Percentiles rank a stretch among this genome's conserved stretches.
Conservation (phyloP, 768 basidiomycete species). For the Termitomyces sp. region DNA sequence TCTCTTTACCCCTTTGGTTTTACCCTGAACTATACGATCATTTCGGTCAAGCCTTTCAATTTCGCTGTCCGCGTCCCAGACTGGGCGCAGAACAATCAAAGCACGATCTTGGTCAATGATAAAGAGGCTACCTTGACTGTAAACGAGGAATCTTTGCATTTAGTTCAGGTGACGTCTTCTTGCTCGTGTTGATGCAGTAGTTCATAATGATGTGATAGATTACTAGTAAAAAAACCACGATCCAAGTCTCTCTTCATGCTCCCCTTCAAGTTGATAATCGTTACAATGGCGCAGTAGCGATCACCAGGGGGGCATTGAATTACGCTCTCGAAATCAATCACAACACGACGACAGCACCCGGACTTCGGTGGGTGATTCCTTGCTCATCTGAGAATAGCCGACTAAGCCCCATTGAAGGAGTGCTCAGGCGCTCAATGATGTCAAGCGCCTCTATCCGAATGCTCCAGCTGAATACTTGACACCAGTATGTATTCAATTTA, state of each 20-base stretch:
- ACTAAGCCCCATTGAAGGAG: slow-evolving; percentile 21
- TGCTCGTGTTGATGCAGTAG: neutral
- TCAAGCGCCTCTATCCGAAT: slow-evolving; percentile 30
- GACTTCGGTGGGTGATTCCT: slow-evolving; percentile 22
- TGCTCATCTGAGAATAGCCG: neutral
- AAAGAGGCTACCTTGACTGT: slow-evolving; percentile 19
- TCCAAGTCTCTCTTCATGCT: slow-evolving; percentile 28
- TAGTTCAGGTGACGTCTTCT: slow-evolving; percentile 20
- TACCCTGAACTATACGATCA: slow-evolving; percentile 32
- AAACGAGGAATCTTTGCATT: slow-evolving; percentile 29
- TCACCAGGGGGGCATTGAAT: slow-evolving; percentile 29
- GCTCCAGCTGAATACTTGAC: slow-evolving; percentile 33
- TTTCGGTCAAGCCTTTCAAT: slow-evolving; percentile 26
- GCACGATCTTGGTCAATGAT: slow-evolving; percentile 31
- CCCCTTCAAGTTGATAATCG: slow-evolving; percentile 32
- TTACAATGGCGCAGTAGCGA: slow-evolving; percentile 25
- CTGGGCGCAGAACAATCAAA: slow-evolving; percentile 33
- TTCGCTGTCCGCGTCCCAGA: slow-evolving; percentile 36
- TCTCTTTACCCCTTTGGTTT: slow-evolving; percentile 38
- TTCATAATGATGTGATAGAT: slow-evolving; percentile 9
- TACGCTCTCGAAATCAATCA: slow-evolving; percentile 34
- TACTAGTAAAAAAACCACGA: slow-evolving; percentile 24
- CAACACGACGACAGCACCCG: slow-evolving; percentile 30
- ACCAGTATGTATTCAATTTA: slow-evolving; percentile 21
- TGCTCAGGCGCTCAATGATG: slow-evolving; percentile 32